Base-by-base conservation (phyloP, 805 yeast species). In the Pichia heedii region DNA sequence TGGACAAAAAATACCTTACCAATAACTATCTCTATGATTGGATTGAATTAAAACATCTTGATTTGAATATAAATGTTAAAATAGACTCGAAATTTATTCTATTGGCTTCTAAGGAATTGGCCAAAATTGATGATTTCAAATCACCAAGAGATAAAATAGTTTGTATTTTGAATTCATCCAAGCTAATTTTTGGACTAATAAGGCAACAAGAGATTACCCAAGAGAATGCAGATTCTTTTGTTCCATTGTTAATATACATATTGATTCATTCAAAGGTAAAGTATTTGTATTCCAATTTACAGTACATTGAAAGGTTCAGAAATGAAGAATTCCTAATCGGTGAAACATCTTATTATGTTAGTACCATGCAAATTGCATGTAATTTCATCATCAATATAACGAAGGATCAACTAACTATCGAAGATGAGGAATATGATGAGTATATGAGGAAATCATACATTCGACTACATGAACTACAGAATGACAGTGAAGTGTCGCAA, bases 101-200 rank as follows among this genome's bases (percentile, higher is more conserved):
- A 53, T 70, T 83, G 45, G 93, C 97, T 0, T 73, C 80, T 1
- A 68, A 67, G 12, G 97, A 93, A 61, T 69, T 93, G 39, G 68
- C 70, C 49, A 87, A 87, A 53, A 79, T 93, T 55, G 83, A 84
- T 60, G 71, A 76, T 42, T 94, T 83, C 60, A 76, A 94, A 53
- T 90, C 97, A 0, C 98, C 98, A 15, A 70, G 98, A 42, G 98
- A 94, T 58, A 93, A 93, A 57, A 78, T 87, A 49, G 86, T 93
- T 33, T 93, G 97, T 59, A 71, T 93, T 3, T 69, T 93, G 49
- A 94, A 93, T 63, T 79, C 93, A 42, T 90, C 97, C 57, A 90
- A 90, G 61, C 89, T 93, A 19, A 81, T 94, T 6, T 89, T 88
- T 68, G 94, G 95, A 11, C 70, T 86, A 45, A 74, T 94, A 38